Conservation (phyloP, 768 basidiomycete genomes). For the Rhodocollybia butyracea region DNA sequence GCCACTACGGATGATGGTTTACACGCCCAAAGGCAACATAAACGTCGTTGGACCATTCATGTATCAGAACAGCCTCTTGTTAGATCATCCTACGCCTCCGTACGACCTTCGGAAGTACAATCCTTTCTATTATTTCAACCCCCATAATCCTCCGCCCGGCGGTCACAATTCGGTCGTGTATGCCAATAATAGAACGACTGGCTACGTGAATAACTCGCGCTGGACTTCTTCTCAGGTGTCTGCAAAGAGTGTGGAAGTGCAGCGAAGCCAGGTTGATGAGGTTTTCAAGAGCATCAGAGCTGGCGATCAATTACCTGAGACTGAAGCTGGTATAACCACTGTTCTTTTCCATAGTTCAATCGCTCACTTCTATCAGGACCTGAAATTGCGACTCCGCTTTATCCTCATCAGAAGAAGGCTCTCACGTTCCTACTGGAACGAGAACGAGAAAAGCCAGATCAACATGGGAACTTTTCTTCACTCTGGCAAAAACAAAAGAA, state of each 20-base stretch:
- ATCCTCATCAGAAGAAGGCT: slow-evolving; percentile 98
- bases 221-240: slow-evolving; percentile 58
- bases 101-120: slow-evolving; percentile 59
- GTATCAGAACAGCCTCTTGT: slow-evolving; percentile 59
- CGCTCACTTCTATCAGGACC: slow-evolving; percentile 33
- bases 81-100: slow-evolving; percentile 76
- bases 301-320: slow-evolving; percentile 84
- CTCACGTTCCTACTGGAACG: slow-evolving; percentile 92
- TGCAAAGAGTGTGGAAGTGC: slow-evolving; percentile 84
- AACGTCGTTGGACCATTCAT: slow-evolving; percentile 76
- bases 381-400: slow-evolving; percentile 81
- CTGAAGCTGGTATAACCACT: slow-evolving; percentile 71
- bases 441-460: slow-evolving; percentile 59
- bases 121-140: slow-evolving; percentile 78
- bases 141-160: slow-evolving; percentile 80
- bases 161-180: slow-evolving; percentile 48
- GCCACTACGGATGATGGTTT: slow-evolving; percentile 82
- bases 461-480: slow-evolving; percentile 63
- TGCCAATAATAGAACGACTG: slow-evolving; percentile 34
- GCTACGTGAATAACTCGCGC: slow-evolving; percentile 35
- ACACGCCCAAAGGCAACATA: slow-evolving; percentile 93
- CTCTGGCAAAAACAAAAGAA: slow-evolving; percentile 65
- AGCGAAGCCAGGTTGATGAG: slow-evolving; percentile 91
- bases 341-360: slow-evolving; percentile 10
- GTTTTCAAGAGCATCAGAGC: slow-evolving; percentile 86